These are phyloP conservation scores for Pseudogymnoascus sp. DNA, from an alignment of 2,329 filamentous ascomycete species.

Conservation along the genomic window DNA sequence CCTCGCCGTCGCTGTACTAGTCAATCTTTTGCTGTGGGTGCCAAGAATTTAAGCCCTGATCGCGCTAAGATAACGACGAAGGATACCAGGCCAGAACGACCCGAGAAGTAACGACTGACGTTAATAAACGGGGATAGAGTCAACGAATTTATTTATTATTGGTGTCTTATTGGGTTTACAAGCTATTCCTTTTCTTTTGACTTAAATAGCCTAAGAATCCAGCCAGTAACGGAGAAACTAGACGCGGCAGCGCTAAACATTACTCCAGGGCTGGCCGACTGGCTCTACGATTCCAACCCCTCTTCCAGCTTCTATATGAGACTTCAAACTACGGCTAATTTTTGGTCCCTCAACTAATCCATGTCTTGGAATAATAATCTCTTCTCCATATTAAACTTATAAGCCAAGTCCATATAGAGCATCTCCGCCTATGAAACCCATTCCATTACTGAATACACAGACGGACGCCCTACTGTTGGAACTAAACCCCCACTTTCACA, in stretches of 20 bases:
- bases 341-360: neutral
- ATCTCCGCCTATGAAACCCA: neutral
- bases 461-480: neutral
- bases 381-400: constrained; percentile 1
- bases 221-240: neutral
- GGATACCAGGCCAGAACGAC: constrained; percentile 12
- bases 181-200: neutral
- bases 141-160: constrained; percentile 5
- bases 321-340: neutral
- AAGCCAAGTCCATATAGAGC: neutral
- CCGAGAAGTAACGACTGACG: neutral
- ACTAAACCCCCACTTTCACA: constrained; percentile 4
- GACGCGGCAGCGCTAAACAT: neutral
- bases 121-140: neutral
- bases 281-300: neutral
- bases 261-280: neutral
- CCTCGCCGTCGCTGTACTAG: constrained; percentile 15
- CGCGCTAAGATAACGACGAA: constrained; percentile 43
- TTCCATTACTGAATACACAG: neutral
- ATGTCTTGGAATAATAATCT: neutral
- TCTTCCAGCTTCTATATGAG: neutral
- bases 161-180: neutral
- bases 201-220: neutral
- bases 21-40: constrained; percentile 26
- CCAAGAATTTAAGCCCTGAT: constrained; percentile 13